Evolutionary conservation across 139 green algal species (phyloP), one percentile per base, ranked within the genome.

Genomic region (Chlorella vulgaris): DNA sequence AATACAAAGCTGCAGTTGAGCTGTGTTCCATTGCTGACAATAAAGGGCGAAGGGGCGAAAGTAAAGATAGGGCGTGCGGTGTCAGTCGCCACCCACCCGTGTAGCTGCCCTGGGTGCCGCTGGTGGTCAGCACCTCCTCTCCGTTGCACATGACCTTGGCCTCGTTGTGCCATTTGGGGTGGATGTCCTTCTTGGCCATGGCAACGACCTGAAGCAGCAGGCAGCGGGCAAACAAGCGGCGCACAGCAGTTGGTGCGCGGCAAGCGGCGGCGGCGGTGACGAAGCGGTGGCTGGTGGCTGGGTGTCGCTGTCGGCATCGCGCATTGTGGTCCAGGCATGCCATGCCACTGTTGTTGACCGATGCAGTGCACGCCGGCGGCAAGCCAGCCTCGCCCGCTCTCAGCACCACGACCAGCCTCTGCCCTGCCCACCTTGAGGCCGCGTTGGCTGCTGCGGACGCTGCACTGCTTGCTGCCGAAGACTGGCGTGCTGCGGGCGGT

Each of bases 121-220:
- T 92, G 18, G 95, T 87, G 18, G 84, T 89, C 89, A 99, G 91
- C 29, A 99, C 96, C 86, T 98, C 91, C 85, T 97, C 94, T n/a
- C 96, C 96, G 86, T 98, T 98, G 94, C 96, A 99, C 40, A 96
- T 92, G 8, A 98, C 94, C 90, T 96, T 91, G 42, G 92, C 86
- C 80, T 95, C 90, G 4, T 80, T 58, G 61, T 86, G 85, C 84
- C 86, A 95, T 65, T 93, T 86, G 22, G 92, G 92, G 86, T 96
- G 92, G 58, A 95, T 90, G 70, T 83, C 88, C 85, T 90, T 88
- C 87, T 94, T 95, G 53, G 67, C 50, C 89, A 92, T 93, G 24
- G 82, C 83, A 51, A 60, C 53, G 33, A 81, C 81, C 62, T 78
- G 71, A 1, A 15, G 47, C 47, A 58, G 47, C 47, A 15, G 47